phyloP scores from a whole-genome alignment of 805 yeast genomes.

The Osmozyma mogii region DNA sequence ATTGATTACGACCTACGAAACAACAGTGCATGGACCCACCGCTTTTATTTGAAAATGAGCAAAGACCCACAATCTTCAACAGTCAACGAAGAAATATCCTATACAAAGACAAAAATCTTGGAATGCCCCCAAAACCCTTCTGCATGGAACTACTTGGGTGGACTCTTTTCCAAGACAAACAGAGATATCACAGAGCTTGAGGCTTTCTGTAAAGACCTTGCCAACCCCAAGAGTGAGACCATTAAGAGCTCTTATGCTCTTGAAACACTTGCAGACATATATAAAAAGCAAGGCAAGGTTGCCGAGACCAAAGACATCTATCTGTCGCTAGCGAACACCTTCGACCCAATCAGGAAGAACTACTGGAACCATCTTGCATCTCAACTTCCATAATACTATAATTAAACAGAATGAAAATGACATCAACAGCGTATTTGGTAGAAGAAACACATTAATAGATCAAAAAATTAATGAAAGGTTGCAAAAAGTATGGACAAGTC shows the following conservation, averaged over 20 bases:
- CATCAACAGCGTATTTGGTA: no score
- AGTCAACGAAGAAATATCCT: conserved; percentile 45
- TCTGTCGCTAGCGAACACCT: conserved; percentile 40
- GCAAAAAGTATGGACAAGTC: conserved; percentile 1
- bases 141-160: conserved; percentile 76
- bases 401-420: no score
- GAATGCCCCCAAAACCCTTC: conserved; percentile 75
- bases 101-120: conserved; percentile 39
- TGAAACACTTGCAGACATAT: conserved; percentile 36
- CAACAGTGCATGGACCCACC: conserved; percentile 90
- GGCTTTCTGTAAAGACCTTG: conserved; percentile 38
- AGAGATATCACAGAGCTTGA: conserved; percentile 32
- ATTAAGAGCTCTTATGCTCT: conserved; percentile 10
- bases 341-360: conserved; percentile 55
- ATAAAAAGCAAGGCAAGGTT: no score
- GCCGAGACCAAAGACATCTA: conserved; percentile 37
- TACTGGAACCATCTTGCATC: conserved; percentile 61
- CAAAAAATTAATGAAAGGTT: no score
- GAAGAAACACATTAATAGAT: no score
- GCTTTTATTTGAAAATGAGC: conserved; percentile 47
- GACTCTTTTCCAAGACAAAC: conserved; percentile 32
- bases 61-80: conserved; percentile 6
- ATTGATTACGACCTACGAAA: conserved; percentile 65
- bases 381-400: no score
- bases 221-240: conserved; percentile 44